Evolutionary conservation across 768 basidiomycete genomes (phyloP), one percentile per base, ranked within the genome.

Genomic region (Psilocybe cubensis): DNA sequence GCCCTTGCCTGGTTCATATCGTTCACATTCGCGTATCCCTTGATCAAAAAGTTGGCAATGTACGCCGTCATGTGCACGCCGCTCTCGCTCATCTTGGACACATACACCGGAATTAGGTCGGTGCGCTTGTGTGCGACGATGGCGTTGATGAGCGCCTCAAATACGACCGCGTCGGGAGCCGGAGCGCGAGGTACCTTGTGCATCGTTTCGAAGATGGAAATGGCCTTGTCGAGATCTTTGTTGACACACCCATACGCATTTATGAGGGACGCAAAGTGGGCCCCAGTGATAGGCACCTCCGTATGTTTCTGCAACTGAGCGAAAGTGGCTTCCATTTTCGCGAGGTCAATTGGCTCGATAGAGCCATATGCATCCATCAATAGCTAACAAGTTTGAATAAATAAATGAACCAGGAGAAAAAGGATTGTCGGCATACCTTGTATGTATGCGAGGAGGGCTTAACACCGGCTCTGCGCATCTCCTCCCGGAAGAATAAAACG

Each of bases 41-140:
- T 83, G 74, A 94, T 91, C 65, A 93, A 75, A 55, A 88, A 79
- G 75, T 98, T 98, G 24, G 89, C 91, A 62, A 98, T 91, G 72
- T 99, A 99, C 5, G 96, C 95, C 2, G 96, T 98, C 85, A 94
- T 89, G 65, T 91, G 89, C 7, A 95, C 84, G 28, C 85, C 85
- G 5, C 81, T 76, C 1, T 72, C 63, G 21, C 73, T 75, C 76
- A 98, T 85, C 56, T 84, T 83, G 28, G 74, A 68, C 31, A 89
- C 70, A 68, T 92, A 94, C 17, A 74, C 64, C 0, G 87, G 86
- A 23, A 95, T 81, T 44, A 95, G 83, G 61, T 95, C 94, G 51
- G 88, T 78, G 14, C 89, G 86, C 31, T 87, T 88, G 69, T 88
- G 85, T 3, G 85, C 87, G 44, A 94, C 86, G 40, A 96, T 75